Base-by-base conservation (phyloP, 257 asterid species). In the Echium plantagineum region DNA sequence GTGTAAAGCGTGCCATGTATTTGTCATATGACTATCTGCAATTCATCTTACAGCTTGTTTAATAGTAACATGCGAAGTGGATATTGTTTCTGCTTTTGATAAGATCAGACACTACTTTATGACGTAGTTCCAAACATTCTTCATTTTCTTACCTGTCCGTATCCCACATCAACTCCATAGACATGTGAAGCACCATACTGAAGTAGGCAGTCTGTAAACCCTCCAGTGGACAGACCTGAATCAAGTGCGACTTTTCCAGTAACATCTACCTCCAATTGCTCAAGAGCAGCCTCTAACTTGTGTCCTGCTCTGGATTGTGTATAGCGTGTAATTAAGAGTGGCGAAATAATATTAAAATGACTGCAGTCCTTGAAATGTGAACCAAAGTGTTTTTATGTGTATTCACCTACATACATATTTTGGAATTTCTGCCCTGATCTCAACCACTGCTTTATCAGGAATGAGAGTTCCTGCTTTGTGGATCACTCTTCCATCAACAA, bases 401-500 rank as follows among this genome's bases (percentile, higher is more conserved):
- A 76, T 85, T 86, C 95, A 93, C 99, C 97, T 93, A 83, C 99
- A 93, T 78, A 93, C 99, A 65, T 89, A 93, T 86, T 93, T 93
- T 21, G 99, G 99, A 73, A 89, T 69, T 76, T 89, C 95, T 60
- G 99, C 99, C 75, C 74, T 81, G 80, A 93, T 93, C 78, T 81
- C 96, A 65, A 93, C 94, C n/a, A 72, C 69, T 19, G 94, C 71
- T 78, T 84, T 84, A 72, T 86, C 96, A 26, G 99, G 76, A 69
- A 93, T 67, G 28, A 77, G 99, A 60, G 96, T 81, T 69, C 99
- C 99, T 62, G 87, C 86, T 86, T 89, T 93, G 69, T 78, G 80
- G 9, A 89, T 86, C 64, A 81, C 89, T 81, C 80, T 93, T 55
- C 97, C 99, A 63, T 93, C 94, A 61, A 93, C 99, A 61, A 77